phyloP scores from a whole-genome alignment of 768 basidiomycete species.

The Fibroporia radiculosa region DNA sequence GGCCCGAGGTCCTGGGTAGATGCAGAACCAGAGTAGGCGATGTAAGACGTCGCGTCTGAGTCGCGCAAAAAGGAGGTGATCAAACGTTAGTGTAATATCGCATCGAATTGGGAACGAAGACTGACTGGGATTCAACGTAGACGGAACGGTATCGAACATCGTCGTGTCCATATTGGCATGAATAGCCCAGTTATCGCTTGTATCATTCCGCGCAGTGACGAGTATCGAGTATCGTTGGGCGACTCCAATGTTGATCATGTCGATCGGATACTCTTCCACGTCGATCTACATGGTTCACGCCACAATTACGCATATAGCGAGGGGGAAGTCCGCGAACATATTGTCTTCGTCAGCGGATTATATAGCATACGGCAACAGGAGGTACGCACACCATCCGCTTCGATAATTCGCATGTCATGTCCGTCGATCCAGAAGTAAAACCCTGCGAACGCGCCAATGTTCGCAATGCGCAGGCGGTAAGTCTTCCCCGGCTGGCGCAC shows the following conservation, averaged over 20 bases:
- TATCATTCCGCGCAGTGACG: constrained; percentile 85
- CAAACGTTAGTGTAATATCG: neutral
- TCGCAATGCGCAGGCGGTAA: constrained; percentile 84
- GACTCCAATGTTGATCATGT: constrained; percentile 66
- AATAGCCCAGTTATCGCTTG: constrained; percentile 72
- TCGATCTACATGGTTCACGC: constrained; percentile 60
- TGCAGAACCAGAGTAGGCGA: constrained; percentile 60
- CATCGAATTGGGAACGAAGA: too few species aligned
- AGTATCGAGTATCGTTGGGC: constrained; percentile 93
- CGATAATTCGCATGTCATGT: constrained; percentile 77
- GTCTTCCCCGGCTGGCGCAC: constrained; percentile 60
- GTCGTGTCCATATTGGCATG: constrained; percentile 84
- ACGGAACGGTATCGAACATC: constrained; percentile 86
- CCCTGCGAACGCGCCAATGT: constrained; percentile 64
- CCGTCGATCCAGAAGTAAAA: constrained; percentile 91
- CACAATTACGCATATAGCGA: neutral
- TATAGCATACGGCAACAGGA: neutral
- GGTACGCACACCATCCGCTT: constrained; percentile 68
- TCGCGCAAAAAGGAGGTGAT: too few species aligned
- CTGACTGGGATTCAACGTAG: constrained; percentile 66
- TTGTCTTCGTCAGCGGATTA: constrained; percentile 1
- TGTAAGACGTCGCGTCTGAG: constrained; percentile 79
- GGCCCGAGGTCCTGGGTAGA: constrained; percentile 44
- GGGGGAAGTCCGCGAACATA: neutral
- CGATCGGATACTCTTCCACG: constrained; percentile 62